Conservation (phyloP, 2,329 filamentous ascomycete genomes). For the Fusarium sp. region DNA sequence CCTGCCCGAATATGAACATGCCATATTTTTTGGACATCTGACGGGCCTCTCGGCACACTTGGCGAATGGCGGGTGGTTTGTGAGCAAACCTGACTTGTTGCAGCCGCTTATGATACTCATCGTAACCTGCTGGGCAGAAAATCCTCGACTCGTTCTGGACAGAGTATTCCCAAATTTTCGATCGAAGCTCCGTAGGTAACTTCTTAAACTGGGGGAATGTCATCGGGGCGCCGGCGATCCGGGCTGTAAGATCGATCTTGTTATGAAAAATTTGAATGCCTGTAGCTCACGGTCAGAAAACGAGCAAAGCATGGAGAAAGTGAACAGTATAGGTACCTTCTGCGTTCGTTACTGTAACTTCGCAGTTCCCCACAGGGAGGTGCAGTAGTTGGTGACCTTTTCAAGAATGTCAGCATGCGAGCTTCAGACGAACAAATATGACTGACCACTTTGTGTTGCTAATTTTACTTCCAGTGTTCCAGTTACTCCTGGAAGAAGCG, state of each 20-base stretch:
- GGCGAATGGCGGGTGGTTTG: slow-evolving; percentile 2
- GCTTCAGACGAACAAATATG: too few relatives aligned
- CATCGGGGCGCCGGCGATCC: not conserved
- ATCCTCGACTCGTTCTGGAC: not conserved
- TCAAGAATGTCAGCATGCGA: not conserved
- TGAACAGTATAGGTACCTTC: not conserved
- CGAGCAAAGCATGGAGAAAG: not conserved
- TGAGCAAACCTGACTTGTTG: not conserved
- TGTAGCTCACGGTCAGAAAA: not conserved
- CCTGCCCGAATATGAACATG: not conserved
- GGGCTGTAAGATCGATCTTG: not conserved
- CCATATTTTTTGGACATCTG: not conserved
- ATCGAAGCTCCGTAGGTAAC: slow-evolving; percentile 5
- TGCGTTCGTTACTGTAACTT: not conserved
- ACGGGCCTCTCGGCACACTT: slow-evolving; percentile 11
- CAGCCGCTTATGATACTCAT: too few relatives aligned
- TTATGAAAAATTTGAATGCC: not conserved
- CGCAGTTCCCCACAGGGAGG: not conserved
- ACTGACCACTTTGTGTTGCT: not conserved
- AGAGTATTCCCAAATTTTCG: not conserved
- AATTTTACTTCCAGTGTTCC: not conserved
- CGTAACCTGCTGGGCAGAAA: not conserved
- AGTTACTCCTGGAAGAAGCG: not conserved
- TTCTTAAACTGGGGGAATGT: not conserved
- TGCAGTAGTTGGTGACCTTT: not conserved